A percentile compares a stretch with the other conserved stretches of the same genome.
phyloP scores from a whole-genome alignment of 306 rosid species.

The Lathyrus oleraceus region DNA sequence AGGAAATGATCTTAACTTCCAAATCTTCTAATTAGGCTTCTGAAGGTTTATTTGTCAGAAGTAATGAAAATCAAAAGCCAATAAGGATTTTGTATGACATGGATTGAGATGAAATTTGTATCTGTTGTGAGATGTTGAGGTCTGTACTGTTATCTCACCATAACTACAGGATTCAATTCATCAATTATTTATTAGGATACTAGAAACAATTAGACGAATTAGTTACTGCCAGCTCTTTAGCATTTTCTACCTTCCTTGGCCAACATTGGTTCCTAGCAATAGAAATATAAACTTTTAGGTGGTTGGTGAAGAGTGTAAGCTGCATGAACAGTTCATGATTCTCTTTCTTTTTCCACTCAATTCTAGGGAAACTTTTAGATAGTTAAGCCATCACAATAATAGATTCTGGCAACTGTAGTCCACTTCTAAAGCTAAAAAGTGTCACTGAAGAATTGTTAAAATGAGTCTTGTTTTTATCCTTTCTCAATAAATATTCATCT shows the following conservation, averaged over 20 bases:
- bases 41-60: conserved; percentile 15
- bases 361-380: neutral
- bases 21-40: conserved; percentile 8
- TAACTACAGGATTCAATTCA: neutral
- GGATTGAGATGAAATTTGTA: conserved; percentile 1
- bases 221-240: neutral
- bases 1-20: neutral
- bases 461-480: neutral
- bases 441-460: neutral
- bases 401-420: neutral
- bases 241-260: neutral
- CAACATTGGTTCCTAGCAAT: neutral
- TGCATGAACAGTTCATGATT: neutral
- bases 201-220: neutral
- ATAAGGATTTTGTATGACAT: neutral
- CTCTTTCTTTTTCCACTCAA: conserved; percentile 8
- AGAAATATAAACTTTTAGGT: neutral
- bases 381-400: conserved; percentile 9
- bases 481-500: neutral
- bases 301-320: neutral
- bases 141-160: neutral
- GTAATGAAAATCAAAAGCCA: conserved; percentile 1
- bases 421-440: neutral
- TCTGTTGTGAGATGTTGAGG: conserved; percentile 10
- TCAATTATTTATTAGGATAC: neutral